Percentiles rank a stretch among this genome's conserved stretches.
Conservation (phyloP, 768 basidiomycete species). For the Suillus occidentalis region DNA sequence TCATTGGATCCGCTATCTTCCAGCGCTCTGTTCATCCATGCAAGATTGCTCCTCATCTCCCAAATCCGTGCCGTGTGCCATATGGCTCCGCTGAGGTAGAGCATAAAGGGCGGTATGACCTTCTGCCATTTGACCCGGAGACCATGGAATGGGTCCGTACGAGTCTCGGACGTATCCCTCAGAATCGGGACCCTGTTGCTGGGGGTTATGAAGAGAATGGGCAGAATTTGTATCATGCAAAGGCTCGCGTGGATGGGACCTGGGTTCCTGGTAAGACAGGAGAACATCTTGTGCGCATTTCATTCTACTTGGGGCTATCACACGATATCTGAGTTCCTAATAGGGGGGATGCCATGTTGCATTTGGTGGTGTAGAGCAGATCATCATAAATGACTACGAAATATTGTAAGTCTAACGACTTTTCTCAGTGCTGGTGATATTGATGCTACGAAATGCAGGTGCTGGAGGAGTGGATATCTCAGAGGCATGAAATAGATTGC, state of each 20-base stretch:
- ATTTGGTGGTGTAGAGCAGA: slow-evolving; percentile 39
- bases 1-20: slow-evolving; percentile 73
- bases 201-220: slow-evolving; percentile 78
- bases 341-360: slow-evolving; percentile 45
- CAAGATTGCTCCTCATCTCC: slow-evolving; percentile 69
- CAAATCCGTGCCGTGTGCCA: slow-evolving; percentile 52
- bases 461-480: slow-evolving; percentile 33
- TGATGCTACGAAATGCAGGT: slow-evolving; percentile 23
- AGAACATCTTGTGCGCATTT: slow-evolving; percentile 57
- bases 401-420: slow-evolving; percentile 37
- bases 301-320: not conserved
- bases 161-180: slow-evolving; percentile 58
- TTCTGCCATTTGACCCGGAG: slow-evolving; percentile 64
- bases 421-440: not conserved
- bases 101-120: slow-evolving; percentile 69
- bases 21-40: slow-evolving; percentile 73
- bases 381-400: slow-evolving; percentile 40
- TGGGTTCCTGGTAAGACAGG: slow-evolving; percentile 75
- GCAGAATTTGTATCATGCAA: slow-evolving; percentile 65
- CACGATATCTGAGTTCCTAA: not conserved
- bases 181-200: slow-evolving; percentile 58
- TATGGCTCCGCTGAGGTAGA: slow-evolving; percentile 61
- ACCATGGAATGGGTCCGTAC: slow-evolving; percentile 78
- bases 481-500: not conserved
- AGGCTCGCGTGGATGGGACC: slow-evolving; percentile 49